A percentile compares a stretch with the other conserved stretches of the same genome.
phyloP scores from a whole-genome alignment of 2,329 filamentous ascomycete species.

The Cordyceps tenuipes region DNA sequence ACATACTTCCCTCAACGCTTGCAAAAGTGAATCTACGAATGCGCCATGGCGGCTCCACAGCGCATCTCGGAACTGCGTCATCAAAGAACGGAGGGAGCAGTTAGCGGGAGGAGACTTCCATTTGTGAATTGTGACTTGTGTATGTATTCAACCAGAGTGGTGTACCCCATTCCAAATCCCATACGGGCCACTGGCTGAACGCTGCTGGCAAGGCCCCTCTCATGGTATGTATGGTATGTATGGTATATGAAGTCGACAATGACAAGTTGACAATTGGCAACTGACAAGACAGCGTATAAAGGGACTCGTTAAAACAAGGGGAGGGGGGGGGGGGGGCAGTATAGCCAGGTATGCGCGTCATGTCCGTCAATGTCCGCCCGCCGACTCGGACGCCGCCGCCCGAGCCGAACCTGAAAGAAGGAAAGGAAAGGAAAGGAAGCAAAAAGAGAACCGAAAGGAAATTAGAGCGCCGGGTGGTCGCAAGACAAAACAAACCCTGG shows the following conservation, averaged over 20 bases:
- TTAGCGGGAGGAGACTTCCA: background rate
- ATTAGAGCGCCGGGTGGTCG: background rate
- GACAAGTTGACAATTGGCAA: too few relatives aligned
- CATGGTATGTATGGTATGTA: too few relatives aligned
- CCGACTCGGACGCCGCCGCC: conserved; percentile 8
- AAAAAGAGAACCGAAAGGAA: too few relatives aligned
- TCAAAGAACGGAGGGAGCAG: background rate
- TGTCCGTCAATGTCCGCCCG: background rate
- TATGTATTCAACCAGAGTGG: too few relatives aligned
- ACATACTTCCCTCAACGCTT: background rate
- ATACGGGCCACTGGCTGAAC: background rate
- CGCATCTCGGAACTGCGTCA: conserved; percentile 2
- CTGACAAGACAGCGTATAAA: too few relatives aligned
- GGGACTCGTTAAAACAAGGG: too few relatives aligned
- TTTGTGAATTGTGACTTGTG: background rate
- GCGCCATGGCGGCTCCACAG: background rate
- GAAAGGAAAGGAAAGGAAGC: too few relatives aligned
- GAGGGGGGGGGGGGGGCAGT: background rate
- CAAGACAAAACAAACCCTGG: too few relatives aligned
- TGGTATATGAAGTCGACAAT: too few relatives aligned
- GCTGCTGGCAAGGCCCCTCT: background rate
- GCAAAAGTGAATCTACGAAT: background rate
- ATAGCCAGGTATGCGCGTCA: background rate
- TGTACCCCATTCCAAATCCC: background rate
- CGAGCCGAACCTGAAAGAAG: background rate